Percentiles rank a stretch among this genome's conserved stretches.
phyloP scores from a whole-genome alignment of 805 yeast species.

The Grigorovia yakushimaensis region DNA sequence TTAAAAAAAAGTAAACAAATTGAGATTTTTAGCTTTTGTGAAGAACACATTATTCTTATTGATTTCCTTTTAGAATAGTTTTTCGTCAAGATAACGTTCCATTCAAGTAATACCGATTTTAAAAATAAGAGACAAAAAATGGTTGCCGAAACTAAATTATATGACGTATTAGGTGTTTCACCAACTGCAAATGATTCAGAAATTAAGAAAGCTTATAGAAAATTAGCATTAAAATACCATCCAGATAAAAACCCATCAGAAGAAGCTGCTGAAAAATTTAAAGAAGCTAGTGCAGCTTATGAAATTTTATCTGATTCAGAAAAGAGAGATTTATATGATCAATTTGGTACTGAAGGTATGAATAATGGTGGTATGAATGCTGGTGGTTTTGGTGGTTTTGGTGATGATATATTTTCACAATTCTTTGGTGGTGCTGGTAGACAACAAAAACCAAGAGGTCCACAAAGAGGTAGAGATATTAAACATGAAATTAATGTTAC shows the following conservation, averaged over 20 bases:
- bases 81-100: not conserved
- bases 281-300: constrained; percentile 79
- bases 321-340: constrained; percentile 83
- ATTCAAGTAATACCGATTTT: not conserved
- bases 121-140: constrained; percentile 28
- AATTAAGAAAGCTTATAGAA: constrained; percentile 75
- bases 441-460: constrained; percentile 66
- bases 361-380: constrained; percentile 68
- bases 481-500: constrained; percentile 79
- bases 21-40: not conserved
- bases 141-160: constrained; percentile 75
- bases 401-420: constrained; percentile 43
- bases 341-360: constrained; percentile 88
- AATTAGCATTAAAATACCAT: constrained; percentile 69
- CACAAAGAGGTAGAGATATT: constrained; percentile 83
- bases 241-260: constrained; percentile 72
- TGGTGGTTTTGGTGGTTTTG: constrained; percentile 44
- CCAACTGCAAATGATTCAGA: constrained; percentile 60
- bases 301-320: constrained; percentile 81
- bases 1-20: not conserved
- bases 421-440: constrained; percentile 68
- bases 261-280: constrained; percentile 92
- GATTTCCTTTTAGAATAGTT: not conserved
- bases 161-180: constrained; percentile 64
- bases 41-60: not conserved